Base-by-base conservation (phyloP, 176 grass and related monocot genomes). In the Carex myosuroides region DNA sequence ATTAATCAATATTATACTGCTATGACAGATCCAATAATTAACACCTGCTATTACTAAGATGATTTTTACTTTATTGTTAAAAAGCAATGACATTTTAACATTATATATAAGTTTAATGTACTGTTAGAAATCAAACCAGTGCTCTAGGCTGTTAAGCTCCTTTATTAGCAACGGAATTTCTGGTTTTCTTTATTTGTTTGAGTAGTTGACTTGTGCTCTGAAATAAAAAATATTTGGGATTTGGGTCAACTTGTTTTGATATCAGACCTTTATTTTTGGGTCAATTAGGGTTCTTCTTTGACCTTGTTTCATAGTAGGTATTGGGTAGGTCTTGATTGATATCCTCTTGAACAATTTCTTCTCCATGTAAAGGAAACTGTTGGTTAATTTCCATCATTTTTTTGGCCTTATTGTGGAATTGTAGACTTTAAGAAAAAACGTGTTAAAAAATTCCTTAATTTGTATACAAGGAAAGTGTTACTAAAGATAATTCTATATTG, bases 321-420 rank as follows among this genome's bases (percentile, higher is more conserved):
- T 21, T 48, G 17, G 39, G 2, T 72, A 46, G 69, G 69, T 13
- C 66, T 22, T 22, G 18, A 48, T 44, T 46, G 69, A 11, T 72
- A 72, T 72, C 46, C 17, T 44, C 39, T 46, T 72, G 17, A 72
- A 72, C 20, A 72, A 22, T 48, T 48, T 48, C 41, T 48, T 48
- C 41, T 71, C 39, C 41, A 72, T 72, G 39, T 32, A 72, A 12
- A 72, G 69, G 39, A 72, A 72, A 72, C n/a, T 72, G 17, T 72
- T 52, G 42, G 24, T 73, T 73, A 18, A 73, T 73, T 73, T 73
- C 70, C 39, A 50, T 48, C 21, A 20, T 11, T 24, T 50, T 26
- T 41, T 42, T 44, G 21, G 4, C 18, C 37, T 20, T 72, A 6
- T 46, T 17, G 39, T 48, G 39, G 68, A 17, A 42, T 72, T 48